Base-by-base conservation (phyloP, 2,329 filamentous ascomycete species). In the Diaporthe citriasiana region DNA sequence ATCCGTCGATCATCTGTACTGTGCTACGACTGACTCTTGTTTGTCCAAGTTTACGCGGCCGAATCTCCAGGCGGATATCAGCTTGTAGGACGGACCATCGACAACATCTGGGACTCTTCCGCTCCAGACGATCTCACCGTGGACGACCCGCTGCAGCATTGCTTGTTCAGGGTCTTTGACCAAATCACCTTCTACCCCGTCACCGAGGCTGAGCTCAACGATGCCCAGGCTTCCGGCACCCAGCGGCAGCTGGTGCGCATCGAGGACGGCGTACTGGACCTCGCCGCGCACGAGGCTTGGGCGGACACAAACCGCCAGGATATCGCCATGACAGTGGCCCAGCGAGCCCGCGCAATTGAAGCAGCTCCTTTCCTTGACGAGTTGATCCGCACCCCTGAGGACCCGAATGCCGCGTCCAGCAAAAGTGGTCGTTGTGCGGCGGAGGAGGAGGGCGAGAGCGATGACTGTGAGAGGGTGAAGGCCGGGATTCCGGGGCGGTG, bases 81-180 rank as follows among this genome's bases (percentile, higher is more conserved):
- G 25, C 59, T 65, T 6, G 40, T 50, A 17, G 59, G 59, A 50
- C 59, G 59, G 13, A 65, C 59, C 10, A 6, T 47, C 42, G 59
- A 65, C 42, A 65, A 47, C 3, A 50, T 65, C 12, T 65, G 59
- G 59, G 4, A 25, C 40, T 27, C 42, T 17, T 9, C 59, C 19
- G 12, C 2, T 1, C 9, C 0, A 13, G 4, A 4, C 3, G 59
- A 5, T 2, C 3, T 19, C 5, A n/a, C 25, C 0, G 30, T 12
- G 2, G 17, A 9, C 25, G n/a, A 1, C 1, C 35, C 40, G 25
- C 25, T 33, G 4, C 9, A 45, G 57, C 59, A 65, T 5, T 65
- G 27, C 13, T 22, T 65, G 59, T 65, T 65, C 42, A 33, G 19
- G 0, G 25, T 35, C 9, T 50, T 50, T 15, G 59, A 65, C 59